Evolutionary conservation across 257 asterid species (phyloP), one percentile per base, ranked within the genome.

Genomic region (Solanum chiquidenum): DNA sequence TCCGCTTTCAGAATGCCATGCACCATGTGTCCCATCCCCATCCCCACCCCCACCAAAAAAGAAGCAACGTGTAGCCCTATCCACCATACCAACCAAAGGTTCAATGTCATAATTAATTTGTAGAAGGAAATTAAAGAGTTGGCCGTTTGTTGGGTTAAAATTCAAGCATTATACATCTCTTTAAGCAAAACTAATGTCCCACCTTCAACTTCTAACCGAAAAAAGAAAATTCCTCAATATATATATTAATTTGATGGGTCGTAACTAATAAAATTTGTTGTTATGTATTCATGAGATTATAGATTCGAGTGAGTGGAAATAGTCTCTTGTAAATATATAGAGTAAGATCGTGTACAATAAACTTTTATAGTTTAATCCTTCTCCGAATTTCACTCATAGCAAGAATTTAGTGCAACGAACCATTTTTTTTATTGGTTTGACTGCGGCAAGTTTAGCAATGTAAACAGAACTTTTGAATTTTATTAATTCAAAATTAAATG

Each of bases 371-470:
- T 23, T 0, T 0, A 0, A 10, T 0, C 7, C 3, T 23, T n/a
- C 3, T 0, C 1, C 1, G 0, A n/a, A n/a, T 5, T 3, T 23
- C 7, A 1, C 3, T 2, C 14, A n/a, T n/a, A n/a, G 14, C 14
- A 2, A 62, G 6, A 62, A 5, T n/a, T 10, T 10, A 10, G 1
- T n/a, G 1, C 0, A 62, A 0, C 0, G 0, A 62, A 60, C 12
- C 2, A 0, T 60, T 9, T 23, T 23, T 60, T n/a, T 23, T 23
- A 62, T 23, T 62, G 23, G 35, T 27, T 66, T 12, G 8, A 5
- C 10, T 2, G 5, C 6, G 9, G 10, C 16, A 10, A 73, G 10
- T 73, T 1, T 20, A 20, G 5, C 5, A 31, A 71, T 7, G 12
- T 33, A 2, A 73, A 71, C 1, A 55, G 10, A 14, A 3, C n/a